These are phyloP conservation scores for Aquanectria penicillioides DNA, from an alignment of 2,329 filamentous ascomycete species.

Conservation along the genomic window DNA sequence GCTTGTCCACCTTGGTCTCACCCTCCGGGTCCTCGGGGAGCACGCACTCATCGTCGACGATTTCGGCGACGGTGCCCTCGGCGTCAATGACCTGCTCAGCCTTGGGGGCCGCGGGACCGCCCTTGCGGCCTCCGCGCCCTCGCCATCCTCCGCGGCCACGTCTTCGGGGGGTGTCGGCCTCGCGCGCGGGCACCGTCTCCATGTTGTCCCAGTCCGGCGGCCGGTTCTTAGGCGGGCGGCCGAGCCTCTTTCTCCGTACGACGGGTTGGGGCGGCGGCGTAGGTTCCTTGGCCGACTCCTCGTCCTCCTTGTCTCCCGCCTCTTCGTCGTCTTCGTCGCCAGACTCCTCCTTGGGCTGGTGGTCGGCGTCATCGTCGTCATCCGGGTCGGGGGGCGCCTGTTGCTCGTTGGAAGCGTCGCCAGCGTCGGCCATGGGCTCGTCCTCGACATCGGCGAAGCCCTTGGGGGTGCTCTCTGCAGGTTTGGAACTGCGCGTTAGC, in stretches of 20 bases:
- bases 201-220: conserved; percentile 81
- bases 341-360: conserved; percentile 63
- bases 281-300: conserved; percentile 61
- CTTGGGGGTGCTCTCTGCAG: conserved; percentile 54
- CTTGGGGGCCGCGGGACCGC: conserved; percentile 77
- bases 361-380: conserved; percentile 56
- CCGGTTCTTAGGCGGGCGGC: conserved; percentile 85
- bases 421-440: conserved; percentile 45
- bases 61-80: conserved; percentile 90
- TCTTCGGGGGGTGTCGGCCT: conserved; percentile 68
- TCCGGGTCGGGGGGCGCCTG: conserved; percentile 50
- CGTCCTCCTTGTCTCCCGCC: conserved; percentile 50
- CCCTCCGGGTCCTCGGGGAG: conserved; percentile 88
- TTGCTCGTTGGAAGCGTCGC: conserved; percentile 51
- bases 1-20: conserved; percentile 92
- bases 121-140: conserved; percentile 71
- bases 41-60: conserved; percentile 90
- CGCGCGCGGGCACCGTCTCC: conserved; percentile 64
- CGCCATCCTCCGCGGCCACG: conserved; percentile 78
- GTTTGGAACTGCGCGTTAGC: conserved; percentile 45
- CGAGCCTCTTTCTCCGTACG: conserved; percentile 81
- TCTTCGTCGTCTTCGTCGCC: conserved; percentile 53
- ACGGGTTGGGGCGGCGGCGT: conserved; percentile 68
- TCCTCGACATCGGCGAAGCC: conserved; percentile 54
- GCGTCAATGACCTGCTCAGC: conserved; percentile 90